These are phyloP conservation scores for Salix purpurea DNA, from an alignment of 345 rosid genomes.

Conservation along the genomic window DNA sequence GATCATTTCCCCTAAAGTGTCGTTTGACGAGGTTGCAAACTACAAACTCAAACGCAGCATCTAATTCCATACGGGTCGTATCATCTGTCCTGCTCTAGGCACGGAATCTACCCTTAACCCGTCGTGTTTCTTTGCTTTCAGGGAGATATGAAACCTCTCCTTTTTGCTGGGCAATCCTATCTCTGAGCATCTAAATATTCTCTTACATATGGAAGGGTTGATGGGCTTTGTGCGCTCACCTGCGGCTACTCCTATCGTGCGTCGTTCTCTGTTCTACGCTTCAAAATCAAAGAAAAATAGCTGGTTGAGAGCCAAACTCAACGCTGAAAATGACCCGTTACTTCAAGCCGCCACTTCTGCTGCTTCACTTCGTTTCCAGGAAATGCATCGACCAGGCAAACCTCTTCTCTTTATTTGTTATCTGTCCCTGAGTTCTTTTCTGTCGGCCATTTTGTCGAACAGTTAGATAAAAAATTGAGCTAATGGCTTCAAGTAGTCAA, in stretches of 20 bases:
- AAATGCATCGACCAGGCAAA: slow-evolving; percentile 65
- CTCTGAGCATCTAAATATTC: neutral
- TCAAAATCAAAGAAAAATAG: slow-evolving; percentile 18
- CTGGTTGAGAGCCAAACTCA: slow-evolving; percentile 38
- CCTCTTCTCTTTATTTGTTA: neutral
- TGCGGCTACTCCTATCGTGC: neutral
- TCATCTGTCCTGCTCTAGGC: no score
- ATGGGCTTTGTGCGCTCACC: slow-evolving; percentile 11
- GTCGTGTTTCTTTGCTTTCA: no score
- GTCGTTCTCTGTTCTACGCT: slow-evolving; percentile 7
- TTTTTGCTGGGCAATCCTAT: neutral
- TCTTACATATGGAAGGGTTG: slow-evolving; percentile 24
- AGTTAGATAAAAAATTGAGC: neutral
- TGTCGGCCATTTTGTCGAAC: slow-evolving; percentile 25
- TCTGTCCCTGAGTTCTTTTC: neutral
- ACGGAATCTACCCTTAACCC: no score
- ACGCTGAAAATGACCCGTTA: slow-evolving; percentile 51
- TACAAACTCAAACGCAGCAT: no score
- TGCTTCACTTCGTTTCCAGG: slow-evolving; percentile 78
- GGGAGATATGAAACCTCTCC: neutral
- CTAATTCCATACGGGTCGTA: no score
- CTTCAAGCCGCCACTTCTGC: slow-evolving; percentile 52
- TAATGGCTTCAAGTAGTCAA: neutral
- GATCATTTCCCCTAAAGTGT: no score
- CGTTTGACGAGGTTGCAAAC: no score